These are phyloP conservation scores for Kuraishia hungarica DNA, from an alignment of 805 yeast species.

Conservation along the genomic window DNA sequence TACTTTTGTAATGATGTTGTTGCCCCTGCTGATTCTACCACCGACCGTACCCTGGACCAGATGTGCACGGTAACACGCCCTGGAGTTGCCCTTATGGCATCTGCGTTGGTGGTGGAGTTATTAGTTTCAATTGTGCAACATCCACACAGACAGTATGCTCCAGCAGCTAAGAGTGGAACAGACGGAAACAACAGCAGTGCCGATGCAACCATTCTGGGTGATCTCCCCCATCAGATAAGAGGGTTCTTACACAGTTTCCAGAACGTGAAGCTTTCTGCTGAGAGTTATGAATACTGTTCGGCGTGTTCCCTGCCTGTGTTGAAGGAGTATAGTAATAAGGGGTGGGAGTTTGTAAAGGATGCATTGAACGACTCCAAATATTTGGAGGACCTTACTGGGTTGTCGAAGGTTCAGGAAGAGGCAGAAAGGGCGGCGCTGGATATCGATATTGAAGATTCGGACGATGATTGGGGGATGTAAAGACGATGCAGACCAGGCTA, in stretches of 20 bases:
- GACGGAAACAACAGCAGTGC: constrained; percentile 10
- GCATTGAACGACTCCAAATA: constrained; percentile 62
- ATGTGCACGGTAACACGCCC: constrained; percentile 99
- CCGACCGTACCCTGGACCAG: constrained; percentile 87
- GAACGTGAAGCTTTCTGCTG: constrained; percentile 58
- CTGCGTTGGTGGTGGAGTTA: constrained; percentile 80
- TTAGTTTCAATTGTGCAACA: constrained; percentile 69
- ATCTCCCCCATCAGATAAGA: constrained; percentile 81
- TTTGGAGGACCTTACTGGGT: constrained; percentile 74
- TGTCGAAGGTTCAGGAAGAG: constrained; percentile 59
- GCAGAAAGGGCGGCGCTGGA: constrained; percentile 47
- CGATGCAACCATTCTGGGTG: constrained; percentile 46
- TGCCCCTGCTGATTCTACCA: constrained; percentile 85
- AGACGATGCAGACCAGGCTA: neutral
- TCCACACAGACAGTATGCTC: constrained; percentile 38
- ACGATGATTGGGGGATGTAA: constrained; percentile 14
- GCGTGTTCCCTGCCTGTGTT: constrained; percentile 71
- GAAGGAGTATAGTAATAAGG: constrained; percentile 36
- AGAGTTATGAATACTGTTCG: constrained; percentile 71
- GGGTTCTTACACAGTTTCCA: constrained; percentile 70
- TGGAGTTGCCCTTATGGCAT: constrained; percentile 85
- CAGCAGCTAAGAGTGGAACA: constrained; percentile 18
- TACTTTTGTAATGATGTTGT: constrained; percentile 94
- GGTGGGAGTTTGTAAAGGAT: constrained; percentile 74
- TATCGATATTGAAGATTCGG: constrained; percentile 29